Percentiles rank a stretch among this genome's conserved stretches.
Evolutionary conservation across 1,284 basidiomycete genomes (phyloP).

Genomic region (Microbotryum scabiosae): DNA sequence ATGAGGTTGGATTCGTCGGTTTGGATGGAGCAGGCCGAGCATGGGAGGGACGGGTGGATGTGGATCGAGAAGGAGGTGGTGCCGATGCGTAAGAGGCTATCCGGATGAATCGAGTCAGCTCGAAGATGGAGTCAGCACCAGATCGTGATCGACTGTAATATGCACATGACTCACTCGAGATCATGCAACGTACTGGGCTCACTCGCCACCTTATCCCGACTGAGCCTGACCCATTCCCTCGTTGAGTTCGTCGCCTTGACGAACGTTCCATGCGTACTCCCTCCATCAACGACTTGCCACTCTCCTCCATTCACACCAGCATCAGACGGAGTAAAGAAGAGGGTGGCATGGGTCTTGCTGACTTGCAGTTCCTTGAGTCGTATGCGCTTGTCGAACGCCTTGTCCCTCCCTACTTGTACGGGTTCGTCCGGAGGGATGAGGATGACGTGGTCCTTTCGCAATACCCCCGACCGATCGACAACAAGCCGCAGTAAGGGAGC

Average conservation of each 20-base stretch:
- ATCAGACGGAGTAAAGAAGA: conserved; percentile 8
- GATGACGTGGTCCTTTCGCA: conserved; percentile 4
- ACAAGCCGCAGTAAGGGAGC: conserved; percentile 24
- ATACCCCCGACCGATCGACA: conserved; percentile 4
- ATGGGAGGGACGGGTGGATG: conserved; percentile 26
- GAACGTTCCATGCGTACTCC: conserved; percentile 25
- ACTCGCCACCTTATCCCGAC: conserved; percentile 12
- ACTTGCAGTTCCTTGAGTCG: conserved; percentile 22
- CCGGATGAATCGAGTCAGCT: not conserved
- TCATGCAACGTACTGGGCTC: conserved; percentile 14
- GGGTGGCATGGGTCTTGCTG: conserved; percentile 13
- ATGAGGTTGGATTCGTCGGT: conserved; percentile 28
- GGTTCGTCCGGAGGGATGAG: conserved; percentile 19
- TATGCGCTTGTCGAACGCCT: conserved; percentile 19
- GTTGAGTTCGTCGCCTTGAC: not conserved
- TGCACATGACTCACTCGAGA: conserved; percentile 12
- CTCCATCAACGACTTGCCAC: conserved; percentile 21
- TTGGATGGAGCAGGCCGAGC: conserved; percentile 18
- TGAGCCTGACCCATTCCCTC: conserved; percentile 3
- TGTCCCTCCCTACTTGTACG: conserved; percentile 23
- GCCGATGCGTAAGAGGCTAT: conserved; percentile 14
- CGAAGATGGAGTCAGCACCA: not conserved
- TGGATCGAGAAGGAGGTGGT: conserved; percentile 19
- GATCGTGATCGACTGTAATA: no score
- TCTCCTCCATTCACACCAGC: not conserved